Evolutionary conservation across 495 filamentous ascomycete genomes (phyloP), one percentile per base, ranked within the genome.

Genomic region (Aspergillus bertholletiae): DNA sequence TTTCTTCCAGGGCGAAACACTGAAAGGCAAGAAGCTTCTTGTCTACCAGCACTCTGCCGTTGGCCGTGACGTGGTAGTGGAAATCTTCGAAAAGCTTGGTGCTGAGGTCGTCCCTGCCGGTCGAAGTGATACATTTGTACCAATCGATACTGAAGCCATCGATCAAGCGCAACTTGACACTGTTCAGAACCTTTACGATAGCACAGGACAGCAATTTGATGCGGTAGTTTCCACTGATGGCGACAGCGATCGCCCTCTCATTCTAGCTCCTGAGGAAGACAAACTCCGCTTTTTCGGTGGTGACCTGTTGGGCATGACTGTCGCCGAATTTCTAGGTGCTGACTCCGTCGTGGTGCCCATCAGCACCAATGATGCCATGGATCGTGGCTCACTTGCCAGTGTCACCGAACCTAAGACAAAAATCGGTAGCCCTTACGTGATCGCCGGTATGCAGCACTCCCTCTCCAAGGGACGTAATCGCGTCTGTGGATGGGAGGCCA

Each of bases 81-180:
- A n/a, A n/a, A n/a, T n/a, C 62, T 47, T 59, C 35, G 46, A 67
- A 67, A 43, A 67, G n/a, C n/a, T n/a, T 12, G 64, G 62, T 2
- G 64, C 64, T 2, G 50, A 58, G 23, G 64, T 65, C 13, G 46
- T 46, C 28, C 54, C 64, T 15, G 55, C 52, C 5, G 64, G 64
- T 2, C 62, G 61, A 35, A 67, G 64, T 32, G 61, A 67, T 15
- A 64, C 57, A 7, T 67, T 67, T 24, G 57, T 67, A 8, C 64
- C 64, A 3, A 67, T 65, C 41, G 64, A 67, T 28, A 67, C 64
- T 1, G 64, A 67, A 48, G 64, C 64, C n/a, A 67, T 67, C 27
- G 64, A 64, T 32, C 54, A 64, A 17, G 59, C 61, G 12, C 62
- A 64, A 21, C 59, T 67, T 8, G 53, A 60, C 46, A 60, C 59